These are phyloP conservation scores for Carex pumila DNA, from an alignment of 176 grass and related monocot genomes.

Conservation along the genomic window DNA sequence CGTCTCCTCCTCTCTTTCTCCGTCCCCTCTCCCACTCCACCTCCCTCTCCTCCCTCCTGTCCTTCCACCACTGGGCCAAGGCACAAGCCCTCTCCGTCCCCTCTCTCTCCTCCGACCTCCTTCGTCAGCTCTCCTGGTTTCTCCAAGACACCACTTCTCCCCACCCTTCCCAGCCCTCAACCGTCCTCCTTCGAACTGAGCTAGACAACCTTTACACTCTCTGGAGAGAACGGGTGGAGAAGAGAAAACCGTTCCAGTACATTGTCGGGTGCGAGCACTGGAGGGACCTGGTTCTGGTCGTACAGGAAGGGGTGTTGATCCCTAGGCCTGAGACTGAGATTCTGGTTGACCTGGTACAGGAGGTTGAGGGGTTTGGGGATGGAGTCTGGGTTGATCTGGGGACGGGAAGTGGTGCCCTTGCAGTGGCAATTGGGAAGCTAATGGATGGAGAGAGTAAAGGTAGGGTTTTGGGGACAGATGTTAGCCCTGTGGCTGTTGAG, in stretches of 20 bases:
- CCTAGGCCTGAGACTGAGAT: conserved; percentile 89
- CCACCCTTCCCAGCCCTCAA: not conserved
- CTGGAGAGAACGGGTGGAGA: conserved; percentile 42
- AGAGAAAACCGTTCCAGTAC: conserved; percentile 71
- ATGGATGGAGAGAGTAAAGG: conserved; percentile 21
- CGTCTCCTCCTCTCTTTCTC: conserved; percentile 65
- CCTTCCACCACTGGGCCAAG: conserved; percentile 53
- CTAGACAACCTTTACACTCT: conserved; percentile 49
- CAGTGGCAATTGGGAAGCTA: conserved; percentile 59
- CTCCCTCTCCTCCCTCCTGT: conserved; percentile 19
- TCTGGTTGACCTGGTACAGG: conserved; percentile 41
- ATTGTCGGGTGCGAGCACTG: conserved; percentile 93
- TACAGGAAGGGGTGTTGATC: conserved; percentile 72
- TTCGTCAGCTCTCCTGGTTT: conserved; percentile 76
- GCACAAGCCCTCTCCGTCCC: conserved; percentile 14
- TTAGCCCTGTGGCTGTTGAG: conserved; percentile 52
- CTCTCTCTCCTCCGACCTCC: conserved; percentile 44
- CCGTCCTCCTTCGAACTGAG: conserved; percentile 35
- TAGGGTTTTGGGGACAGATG: conserved; percentile 58
- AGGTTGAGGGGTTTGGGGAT: conserved; percentile 32
- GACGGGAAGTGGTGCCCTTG: conserved; percentile 75
- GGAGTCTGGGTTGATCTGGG: conserved; percentile 84
- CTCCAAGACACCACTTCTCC: conserved; percentile 41
- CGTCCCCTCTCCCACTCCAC: conserved; percentile 38
- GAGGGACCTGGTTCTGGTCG: conserved; percentile 62